A percentile compares a stretch with the other conserved stretches of the same genome.
Conservation (phyloP, 441 rosid species). For the Isatis lusitanica region DNA sequence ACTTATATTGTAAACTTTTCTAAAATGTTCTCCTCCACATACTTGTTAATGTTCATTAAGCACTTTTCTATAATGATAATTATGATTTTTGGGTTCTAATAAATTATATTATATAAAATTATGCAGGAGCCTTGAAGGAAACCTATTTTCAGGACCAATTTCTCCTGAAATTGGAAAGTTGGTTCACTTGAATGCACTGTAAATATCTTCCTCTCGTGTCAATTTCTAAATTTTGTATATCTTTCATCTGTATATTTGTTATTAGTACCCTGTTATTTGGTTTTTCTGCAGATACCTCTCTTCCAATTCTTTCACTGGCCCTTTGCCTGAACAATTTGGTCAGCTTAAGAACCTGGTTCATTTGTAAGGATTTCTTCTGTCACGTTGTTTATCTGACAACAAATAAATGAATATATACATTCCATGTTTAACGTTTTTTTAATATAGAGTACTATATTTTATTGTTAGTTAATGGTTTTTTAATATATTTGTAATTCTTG, state of each 20-base stretch:
- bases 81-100: neutral
- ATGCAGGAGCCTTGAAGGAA: conserved; percentile 71
- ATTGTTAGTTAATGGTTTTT: no score
- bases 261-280: neutral
- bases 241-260: neutral
- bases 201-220: conserved; percentile 25
- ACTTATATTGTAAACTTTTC: no score
- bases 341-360: conserved; percentile 54
- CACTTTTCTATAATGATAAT: neutral
- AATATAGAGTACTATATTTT: no score
- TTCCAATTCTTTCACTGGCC: conserved; percentile 65
- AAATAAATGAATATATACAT: neutral
- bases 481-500: no score
- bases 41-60: neutral
- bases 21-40: neutral
- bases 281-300: conserved; percentile 42
- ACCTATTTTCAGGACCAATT: conserved; percentile 55
- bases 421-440: no score
- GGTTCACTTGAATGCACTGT: conserved; percentile 56
- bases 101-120: neutral
- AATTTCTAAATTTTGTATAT: neutral
- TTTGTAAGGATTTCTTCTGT: conserved; percentile 36
- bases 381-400: neutral
- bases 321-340: conserved; percentile 47
- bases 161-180: conserved; percentile 58